Evolutionary conservation across 768 basidiomycete genomes (phyloP), one percentile per base, ranked within the genome.

Genomic region (Russula abietina): DNA sequence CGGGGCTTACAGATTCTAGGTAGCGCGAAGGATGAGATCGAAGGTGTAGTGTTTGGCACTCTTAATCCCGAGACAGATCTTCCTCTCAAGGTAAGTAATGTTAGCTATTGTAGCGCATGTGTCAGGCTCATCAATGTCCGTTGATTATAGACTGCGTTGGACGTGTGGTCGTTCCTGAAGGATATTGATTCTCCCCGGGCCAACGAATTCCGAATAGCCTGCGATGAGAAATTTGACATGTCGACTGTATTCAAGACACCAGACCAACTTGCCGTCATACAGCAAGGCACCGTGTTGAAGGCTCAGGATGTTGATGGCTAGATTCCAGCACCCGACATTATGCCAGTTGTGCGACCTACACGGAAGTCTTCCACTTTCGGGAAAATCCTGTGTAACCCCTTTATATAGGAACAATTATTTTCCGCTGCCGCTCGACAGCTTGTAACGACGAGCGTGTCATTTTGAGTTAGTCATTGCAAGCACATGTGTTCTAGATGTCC

Each of bases 211-310:
- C 77, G 83, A 33, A 67, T 72, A 45, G 76, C 75, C 6, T 87
- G 84, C 60, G 78, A 81, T 54, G 67, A 61, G 17, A 80, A 73
- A 64, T 91, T 88, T 73, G 73, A 73, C 49, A 72, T 85, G 26
- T 85, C 90, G 22, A 88, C 86, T 8, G 74, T 84, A 28, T 93
- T 93, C 77, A 86, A 83, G 73, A 71, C 77, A 2, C 65, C 68
- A 2, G 77, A 77, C 36, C 86, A 92, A 67, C 74, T 84, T 32
- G 76, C 69, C 5, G 71, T 61, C 45, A 69, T 85, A 56, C 69
- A 61, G 56, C 62, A 67, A 26, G 65, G 55, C 4, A 32, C 63
- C 38, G 61, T 58, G n/a, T 59, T 43, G 9, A 61, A 57, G 52
- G 52, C 49, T 16, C 65, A 49, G 33, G 60, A 54, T 36, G 41